Evolutionary conservation across 2,329 filamentous ascomycete species (phyloP), one percentile per base, ranked within the genome.

Genomic region (Curvularia sp.): DNA sequence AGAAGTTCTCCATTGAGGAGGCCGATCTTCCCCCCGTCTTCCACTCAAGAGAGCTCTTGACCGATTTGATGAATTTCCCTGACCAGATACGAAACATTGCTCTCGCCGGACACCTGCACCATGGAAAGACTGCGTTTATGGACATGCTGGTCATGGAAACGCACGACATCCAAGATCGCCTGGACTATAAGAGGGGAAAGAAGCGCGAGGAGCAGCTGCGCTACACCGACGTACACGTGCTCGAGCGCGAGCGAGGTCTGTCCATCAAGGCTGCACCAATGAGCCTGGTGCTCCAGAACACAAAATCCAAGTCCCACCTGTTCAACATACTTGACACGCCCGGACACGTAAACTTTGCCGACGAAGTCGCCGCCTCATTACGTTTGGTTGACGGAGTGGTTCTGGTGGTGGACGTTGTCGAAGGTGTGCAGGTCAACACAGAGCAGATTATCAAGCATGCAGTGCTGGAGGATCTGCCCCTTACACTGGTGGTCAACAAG

Each of bases 371-470:
- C 8, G 89, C 93, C 4, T 90, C 93, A 0, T 82, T 97, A 69
- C 88, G 95, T 42, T 80, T 99, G 51, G 93, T 91, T 4, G 95
- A 99, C 74, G 95, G 95, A 59, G 88, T 98, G 24, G 94, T 96
- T 52, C 81, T 99, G 49, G 89, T 99, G 13, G 93, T 99, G 15
- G 95, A 99, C 75, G 92, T 97, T 22, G 92, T 99, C 1, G 95
- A 99, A 77, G 95, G 95, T n/a, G 93, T 99, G n/a, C 95, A 98
- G 80, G 86, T 95, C 70, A 97, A 97, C 77, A 96, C 95, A 0
- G 94, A 99, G 79, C 91, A 97, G 76, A 93, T 97, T 70, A 97
- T 99, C 80, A 96, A 92, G 79, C 92, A 99, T 77, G 93, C 93
- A 2, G 90, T 97, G 3, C 83, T 97, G 28, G 92, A 97, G 75